Percentiles rank a stretch among this genome's conserved stretches.
Conservation (phyloP, 1,284 basidiomycete genomes). For the Paramarasmius palmivorus region DNA sequence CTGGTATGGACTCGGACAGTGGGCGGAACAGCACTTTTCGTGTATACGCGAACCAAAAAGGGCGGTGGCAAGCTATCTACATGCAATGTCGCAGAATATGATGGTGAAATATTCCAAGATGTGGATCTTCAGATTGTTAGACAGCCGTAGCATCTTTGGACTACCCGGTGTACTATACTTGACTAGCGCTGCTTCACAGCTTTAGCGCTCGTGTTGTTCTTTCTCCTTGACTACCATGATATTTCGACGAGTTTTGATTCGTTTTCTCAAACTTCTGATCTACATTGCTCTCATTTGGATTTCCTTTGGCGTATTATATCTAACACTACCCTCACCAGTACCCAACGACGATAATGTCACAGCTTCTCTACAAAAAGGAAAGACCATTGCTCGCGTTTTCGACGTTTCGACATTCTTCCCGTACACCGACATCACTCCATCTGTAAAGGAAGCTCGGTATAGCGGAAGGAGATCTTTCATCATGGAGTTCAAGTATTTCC, state of each 20-base stretch:
- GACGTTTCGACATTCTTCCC: neutral
- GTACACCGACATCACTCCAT: neutral
- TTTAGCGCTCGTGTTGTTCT: too few relatives aligned
- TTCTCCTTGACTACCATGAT: neutral
- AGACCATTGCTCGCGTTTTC: neutral
- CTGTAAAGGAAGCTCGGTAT: neutral
- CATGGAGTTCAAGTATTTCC: neutral
- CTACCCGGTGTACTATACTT: too few relatives aligned
- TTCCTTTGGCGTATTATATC: neutral
- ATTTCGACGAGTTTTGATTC: neutral
- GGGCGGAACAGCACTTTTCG: too few relatives aligned
- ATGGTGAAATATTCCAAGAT: too few relatives aligned
- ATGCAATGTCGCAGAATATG: too few relatives aligned
- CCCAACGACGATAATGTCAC: neutral
- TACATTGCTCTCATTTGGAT: neutral
- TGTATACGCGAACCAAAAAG: too few relatives aligned
- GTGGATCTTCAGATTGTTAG: too few relatives aligned
- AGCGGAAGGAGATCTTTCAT: neutral
- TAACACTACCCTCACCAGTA: neutral
- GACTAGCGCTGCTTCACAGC: too few relatives aligned
- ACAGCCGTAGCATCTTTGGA: too few relatives aligned
- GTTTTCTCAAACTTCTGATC: neutral
- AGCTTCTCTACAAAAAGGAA: neutral
- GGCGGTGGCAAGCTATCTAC: too few relatives aligned
- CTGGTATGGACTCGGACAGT: too few relatives aligned